Evolutionary conservation across 2,329 filamentous ascomycete species (phyloP).

Genomic region (Volutella citrinella): DNA sequence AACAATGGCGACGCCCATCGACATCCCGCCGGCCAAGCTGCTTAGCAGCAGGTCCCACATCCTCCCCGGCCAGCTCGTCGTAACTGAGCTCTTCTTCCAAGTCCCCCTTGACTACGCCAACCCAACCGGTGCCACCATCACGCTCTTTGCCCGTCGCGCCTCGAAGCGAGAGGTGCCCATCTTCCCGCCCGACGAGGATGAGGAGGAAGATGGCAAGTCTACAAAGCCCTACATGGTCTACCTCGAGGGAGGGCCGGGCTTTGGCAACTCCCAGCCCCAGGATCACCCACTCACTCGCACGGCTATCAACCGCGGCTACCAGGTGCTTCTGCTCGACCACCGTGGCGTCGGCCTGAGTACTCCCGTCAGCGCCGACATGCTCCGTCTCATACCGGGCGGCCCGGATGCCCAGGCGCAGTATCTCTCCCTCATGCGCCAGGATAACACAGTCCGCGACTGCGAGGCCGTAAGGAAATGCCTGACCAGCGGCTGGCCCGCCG

Average conservation of each 20-base stretch:
- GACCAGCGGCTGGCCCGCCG: slow-evolving; percentile 64
- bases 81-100: slow-evolving; percentile 83
- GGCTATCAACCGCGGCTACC: slow-evolving; percentile 77
- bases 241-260: slow-evolving; percentile 83
- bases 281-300: slow-evolving; percentile 67
- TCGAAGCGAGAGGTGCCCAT: slow-evolving; percentile 63
- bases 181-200: slow-evolving; percentile 38
- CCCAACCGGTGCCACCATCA: slow-evolving; percentile 58
- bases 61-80: slow-evolving; percentile 62
- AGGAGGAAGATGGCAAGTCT: slow-evolving; percentile 12
- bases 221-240: slow-evolving; percentile 64
- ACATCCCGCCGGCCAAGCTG: slow-evolving; percentile 36
- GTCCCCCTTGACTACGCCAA: slow-evolving; percentile 77
- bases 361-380: slow-evolving; percentile 70
- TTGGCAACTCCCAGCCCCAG: slow-evolving; percentile 72
- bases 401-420: slow-evolving; percentile 72
- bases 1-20: too few relatives aligned
- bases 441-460: slow-evolving; percentile 85
- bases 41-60: slow-evolving; percentile 41
- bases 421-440: slow-evolving; percentile 80
- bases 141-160: slow-evolving; percentile 75
- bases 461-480: slow-evolving; percentile 79
- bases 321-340: slow-evolving; percentile 85
- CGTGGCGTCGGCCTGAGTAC: slow-evolving; percentile 84
- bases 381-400: slow-evolving; percentile 56